Evolutionary conservation across 225 moss, liverwort and hornwort genomes (phyloP).

Genomic region (Physcomitrellopsis africana): DNA sequence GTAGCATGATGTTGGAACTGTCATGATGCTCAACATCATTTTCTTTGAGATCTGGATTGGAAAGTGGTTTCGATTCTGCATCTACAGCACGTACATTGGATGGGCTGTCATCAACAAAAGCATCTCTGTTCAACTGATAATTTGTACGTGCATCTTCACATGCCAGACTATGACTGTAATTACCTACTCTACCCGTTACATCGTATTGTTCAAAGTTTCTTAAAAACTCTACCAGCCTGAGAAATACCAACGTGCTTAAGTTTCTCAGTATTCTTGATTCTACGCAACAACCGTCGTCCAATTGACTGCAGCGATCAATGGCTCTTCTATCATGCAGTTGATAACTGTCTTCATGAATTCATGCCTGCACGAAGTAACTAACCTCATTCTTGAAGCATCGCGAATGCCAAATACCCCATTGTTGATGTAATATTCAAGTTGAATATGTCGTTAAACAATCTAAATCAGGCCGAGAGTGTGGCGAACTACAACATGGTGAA

Average conservation of each 20-base stretch:
- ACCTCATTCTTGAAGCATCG: constrained; percentile 16
- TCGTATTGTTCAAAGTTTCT: constrained; percentile 53
- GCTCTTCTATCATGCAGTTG: constrained; percentile 27
- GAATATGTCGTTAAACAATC: not conserved
- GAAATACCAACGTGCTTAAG: constrained; percentile 31
- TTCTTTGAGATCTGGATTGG: constrained; percentile 8
- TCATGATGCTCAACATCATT: constrained; percentile 13
- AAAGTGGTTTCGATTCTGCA: constrained; percentile 17
- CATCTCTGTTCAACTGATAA: constrained; percentile 8
- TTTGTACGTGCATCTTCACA: constrained; percentile 13
- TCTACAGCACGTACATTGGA: constrained; percentile 6
- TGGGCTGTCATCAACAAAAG: constrained; percentile 16
- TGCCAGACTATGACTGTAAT: not conserved
- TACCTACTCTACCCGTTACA: constrained; percentile 32
- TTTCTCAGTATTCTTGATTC: constrained; percentile 18
- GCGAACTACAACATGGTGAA: constrained; percentile 9
- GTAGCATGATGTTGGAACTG: constrained; percentile 2
- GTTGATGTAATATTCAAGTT: constrained; percentile 8
- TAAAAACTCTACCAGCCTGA: constrained; percentile 47
- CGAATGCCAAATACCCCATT: constrained; percentile 12
- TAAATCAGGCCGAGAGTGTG: constrained; percentile 5
- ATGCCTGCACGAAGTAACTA: constrained; percentile 28
- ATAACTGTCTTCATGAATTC: constrained; percentile 21
- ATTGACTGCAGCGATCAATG: constrained; percentile 25
- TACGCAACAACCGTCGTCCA: constrained; percentile 1